Evolutionary conservation across 108 stramenopile species (phyloP).

Genomic region (Pseudonitzschia pungens): DNA sequence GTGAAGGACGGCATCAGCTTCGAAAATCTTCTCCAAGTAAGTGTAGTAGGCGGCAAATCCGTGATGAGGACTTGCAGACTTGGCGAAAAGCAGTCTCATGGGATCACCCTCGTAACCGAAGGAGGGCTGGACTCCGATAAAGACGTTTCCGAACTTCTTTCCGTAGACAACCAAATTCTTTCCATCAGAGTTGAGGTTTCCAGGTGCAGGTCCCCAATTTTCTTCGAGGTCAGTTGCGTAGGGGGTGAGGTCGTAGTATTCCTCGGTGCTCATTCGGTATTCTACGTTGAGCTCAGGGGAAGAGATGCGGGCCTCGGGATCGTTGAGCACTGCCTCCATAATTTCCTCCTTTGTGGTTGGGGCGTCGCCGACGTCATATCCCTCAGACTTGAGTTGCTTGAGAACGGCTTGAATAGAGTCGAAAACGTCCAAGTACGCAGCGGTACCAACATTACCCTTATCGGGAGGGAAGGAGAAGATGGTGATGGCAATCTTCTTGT

Average conservation of each 20-base stretch:
- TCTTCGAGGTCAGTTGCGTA: slow-evolving; percentile 93
- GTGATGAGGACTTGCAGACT: slow-evolving; percentile 97
- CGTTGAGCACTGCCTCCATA: slow-evolving; percentile 88
- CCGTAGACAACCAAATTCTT: slow-evolving; percentile 95
- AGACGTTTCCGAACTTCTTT: slow-evolving; percentile 95
- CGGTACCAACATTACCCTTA: slow-evolving; percentile 98
- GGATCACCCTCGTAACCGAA: slow-evolving; percentile 97
- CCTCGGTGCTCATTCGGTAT: slow-evolving; percentile 94
- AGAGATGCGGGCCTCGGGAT: slow-evolving; percentile 91
- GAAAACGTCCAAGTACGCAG: slow-evolving; percentile 98
- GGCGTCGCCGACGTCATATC: slow-evolving; percentile 92
- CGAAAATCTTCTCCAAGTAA: slow-evolving; percentile 94
- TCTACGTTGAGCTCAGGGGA: slow-evolving; percentile 95
- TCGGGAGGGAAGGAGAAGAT: slow-evolving; percentile 98
- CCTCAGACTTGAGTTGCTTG: slow-evolving; percentile 82
- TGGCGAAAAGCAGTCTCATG: slow-evolving; percentile 91
- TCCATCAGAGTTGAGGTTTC: slow-evolving; percentile 96
- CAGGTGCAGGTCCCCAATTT: slow-evolving; percentile 97
- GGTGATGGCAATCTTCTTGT: slow-evolving; percentile 96
- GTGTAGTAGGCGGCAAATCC: slow-evolving; percentile 99
- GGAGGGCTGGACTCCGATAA: slow-evolving; percentile 95
- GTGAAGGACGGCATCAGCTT: slow-evolving; percentile 95
- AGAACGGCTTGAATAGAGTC: slow-evolving; percentile 94
- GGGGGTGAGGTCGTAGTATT: slow-evolving; percentile 93
- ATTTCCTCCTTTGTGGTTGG: slow-evolving; percentile 78